Conservation (phyloP, 306 rosid species). For the Quercus dentata region DNA sequence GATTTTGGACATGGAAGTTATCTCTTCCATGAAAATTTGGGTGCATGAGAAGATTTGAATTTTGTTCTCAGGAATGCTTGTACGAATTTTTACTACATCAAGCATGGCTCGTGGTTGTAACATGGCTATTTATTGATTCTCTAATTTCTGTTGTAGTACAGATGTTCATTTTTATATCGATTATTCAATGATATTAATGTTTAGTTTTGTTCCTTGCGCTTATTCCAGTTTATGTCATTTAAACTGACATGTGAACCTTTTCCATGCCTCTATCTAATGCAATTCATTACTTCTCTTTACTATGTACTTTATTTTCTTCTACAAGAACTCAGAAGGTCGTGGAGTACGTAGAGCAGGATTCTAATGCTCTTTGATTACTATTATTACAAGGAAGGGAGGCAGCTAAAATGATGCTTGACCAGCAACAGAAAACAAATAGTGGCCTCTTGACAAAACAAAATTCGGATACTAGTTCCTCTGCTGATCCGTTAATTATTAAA, state of each 20-base stretch:
- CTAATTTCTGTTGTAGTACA: constrained; percentile 35
- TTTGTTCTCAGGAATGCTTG: constrained; percentile 42
- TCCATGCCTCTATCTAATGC: background rate
- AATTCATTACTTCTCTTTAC: background rate
- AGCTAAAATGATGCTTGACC: background rate
- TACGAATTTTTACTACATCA: constrained; percentile 44
- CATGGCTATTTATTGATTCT: constrained; percentile 25
- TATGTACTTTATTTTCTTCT: background rate
- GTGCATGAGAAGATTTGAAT: constrained; percentile 17
- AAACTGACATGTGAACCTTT: background rate
- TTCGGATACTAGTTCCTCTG: constrained; percentile 9
- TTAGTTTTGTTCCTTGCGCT: background rate
- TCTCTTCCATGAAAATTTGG: constrained; percentile 17
- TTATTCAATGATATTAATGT: constrained; percentile 25
- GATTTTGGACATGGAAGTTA: constrained; percentile 30
- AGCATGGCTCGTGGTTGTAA: constrained; percentile 39
- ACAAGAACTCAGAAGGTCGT: background rate
- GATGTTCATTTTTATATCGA: constrained; percentile 21
- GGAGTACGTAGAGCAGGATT: background rate
- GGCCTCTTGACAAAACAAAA: constrained; percentile 17
- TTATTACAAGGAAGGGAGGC: background rate
- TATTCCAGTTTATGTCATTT: background rate
- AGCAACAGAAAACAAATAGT: constrained; percentile 22
- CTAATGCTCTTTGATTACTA: background rate
- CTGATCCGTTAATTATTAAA: constrained; percentile 13